Conservation (phyloP, 768 basidiomycete genomes). For the Brasilioporus rufonigricans region DNA sequence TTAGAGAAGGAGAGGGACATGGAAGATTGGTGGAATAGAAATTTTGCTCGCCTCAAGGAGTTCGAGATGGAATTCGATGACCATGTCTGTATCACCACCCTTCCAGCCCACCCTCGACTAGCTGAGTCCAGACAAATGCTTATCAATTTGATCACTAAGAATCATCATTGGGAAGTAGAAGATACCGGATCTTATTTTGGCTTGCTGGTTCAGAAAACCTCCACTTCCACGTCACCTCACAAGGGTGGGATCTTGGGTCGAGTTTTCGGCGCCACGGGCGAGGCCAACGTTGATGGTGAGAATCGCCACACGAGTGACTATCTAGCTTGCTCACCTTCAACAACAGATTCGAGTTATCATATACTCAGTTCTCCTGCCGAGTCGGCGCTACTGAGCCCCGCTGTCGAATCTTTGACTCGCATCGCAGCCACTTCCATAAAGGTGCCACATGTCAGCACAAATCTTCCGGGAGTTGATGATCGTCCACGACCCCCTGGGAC, state of each 20-base stretch:
- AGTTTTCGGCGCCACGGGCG: not conserved
- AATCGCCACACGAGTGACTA: not conserved
- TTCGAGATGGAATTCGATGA: constrained; percentile 34
- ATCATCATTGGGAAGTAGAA: constrained; percentile 7
- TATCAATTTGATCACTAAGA: constrained; percentile 9
- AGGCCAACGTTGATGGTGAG: not conserved
- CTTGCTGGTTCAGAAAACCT: not conserved
- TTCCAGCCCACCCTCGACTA: constrained; percentile 5
- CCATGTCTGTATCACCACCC: constrained; percentile 38
- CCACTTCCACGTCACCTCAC: not conserved
- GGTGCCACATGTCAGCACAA: not conserved
- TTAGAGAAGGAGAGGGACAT: constrained; percentile 29
- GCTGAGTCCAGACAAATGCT: constrained; percentile 16
- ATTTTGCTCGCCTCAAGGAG: constrained; percentile 23
- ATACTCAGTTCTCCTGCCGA: constrained; percentile 9
- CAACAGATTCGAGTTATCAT: constrained; percentile 1
- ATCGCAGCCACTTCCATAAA: not conserved
- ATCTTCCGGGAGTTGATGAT: not conserved
- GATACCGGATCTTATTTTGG: constrained; percentile 12
- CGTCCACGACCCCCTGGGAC: not conserved
- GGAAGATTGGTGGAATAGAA: constrained; percentile 34
- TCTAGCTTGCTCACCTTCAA: not conserved
- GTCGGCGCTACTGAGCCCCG: constrained; percentile 2
- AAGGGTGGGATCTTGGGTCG: not conserved
- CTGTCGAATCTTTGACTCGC: constrained; percentile 8